A percentile compares a stretch with the other conserved stretches of the same genome.
These are phyloP conservation scores for Isabelozyma gotoi DNA, from an alignment of 805 yeast species.

Conservation along the genomic window DNA sequence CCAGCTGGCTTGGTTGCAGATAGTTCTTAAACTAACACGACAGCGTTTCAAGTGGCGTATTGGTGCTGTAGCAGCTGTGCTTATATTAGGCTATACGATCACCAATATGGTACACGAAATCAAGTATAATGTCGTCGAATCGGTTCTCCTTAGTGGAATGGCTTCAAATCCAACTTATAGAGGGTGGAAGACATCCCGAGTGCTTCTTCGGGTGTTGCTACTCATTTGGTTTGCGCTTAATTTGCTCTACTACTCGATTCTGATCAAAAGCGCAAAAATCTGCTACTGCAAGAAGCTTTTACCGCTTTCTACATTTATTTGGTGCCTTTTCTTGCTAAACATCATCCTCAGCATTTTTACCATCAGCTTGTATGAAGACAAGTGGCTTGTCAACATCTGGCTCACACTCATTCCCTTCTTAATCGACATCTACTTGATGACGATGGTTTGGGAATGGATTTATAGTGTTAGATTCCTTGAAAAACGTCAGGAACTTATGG, in stretches of 20 bases:
- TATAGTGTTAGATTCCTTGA: constrained; percentile 53
- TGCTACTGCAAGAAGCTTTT: constrained; percentile 47
- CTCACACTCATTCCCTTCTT: constrained; percentile 41
- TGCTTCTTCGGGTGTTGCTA: constrained; percentile 24
- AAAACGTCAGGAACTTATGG: constrained; percentile 49
- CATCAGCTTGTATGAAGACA: constrained; percentile 22
- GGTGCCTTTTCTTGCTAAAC: constrained; percentile 41
- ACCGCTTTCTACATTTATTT: constrained; percentile 48
- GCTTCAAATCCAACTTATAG: background rate
- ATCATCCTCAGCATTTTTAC: constrained; percentile 23
- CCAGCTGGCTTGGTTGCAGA: constrained; percentile 56
- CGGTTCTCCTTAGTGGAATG: background rate
- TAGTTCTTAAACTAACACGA: constrained; percentile 39
- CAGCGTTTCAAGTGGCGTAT: constrained; percentile 25
- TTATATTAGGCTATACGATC: constrained; percentile 24
- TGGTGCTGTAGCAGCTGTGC: constrained; percentile 26
- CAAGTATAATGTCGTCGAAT: constrained; percentile 2
- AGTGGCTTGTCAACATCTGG: constrained; percentile 51
- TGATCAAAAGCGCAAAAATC: constrained; percentile 36
- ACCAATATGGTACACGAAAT: constrained; percentile 13
- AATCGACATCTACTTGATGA: constrained; percentile 48
- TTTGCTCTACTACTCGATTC: constrained; percentile 36
- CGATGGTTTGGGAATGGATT: constrained; percentile 68
- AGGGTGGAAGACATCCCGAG: constrained; percentile 26
- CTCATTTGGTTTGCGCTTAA: constrained; percentile 30